A percentile compares a stretch with the other conserved stretches of the same genome.
These are phyloP conservation scores for Euphorbia corollata DNA, from an alignment of 441 rosid genomes.

Conservation along the genomic window DNA sequence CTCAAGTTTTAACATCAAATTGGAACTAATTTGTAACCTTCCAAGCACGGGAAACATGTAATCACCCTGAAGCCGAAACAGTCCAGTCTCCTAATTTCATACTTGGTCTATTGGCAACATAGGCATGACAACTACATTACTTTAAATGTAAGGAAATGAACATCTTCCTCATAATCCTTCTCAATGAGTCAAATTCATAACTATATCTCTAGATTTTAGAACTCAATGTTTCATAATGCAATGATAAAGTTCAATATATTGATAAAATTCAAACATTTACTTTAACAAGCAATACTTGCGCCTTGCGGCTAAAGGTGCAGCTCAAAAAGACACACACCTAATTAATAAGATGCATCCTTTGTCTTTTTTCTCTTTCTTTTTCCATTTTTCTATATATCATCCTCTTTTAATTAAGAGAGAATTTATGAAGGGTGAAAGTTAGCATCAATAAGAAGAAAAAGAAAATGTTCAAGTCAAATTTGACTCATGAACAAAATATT, in stretches of 20 bases:
- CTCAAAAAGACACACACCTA: too few species aligned
- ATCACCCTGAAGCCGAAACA: neutral
- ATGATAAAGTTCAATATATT: neutral
- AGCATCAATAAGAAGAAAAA: too few species aligned
- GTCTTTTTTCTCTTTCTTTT: too few species aligned
- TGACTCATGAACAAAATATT: too few species aligned
- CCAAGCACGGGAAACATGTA: neutral
- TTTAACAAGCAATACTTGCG: neutral
- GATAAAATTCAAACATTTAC: neutral
- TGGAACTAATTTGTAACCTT: too few species aligned
- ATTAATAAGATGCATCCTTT: too few species aligned
- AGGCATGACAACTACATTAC: neutral
- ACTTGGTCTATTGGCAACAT: neutral
- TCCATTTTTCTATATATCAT: too few species aligned
- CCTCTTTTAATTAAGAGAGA: too few species aligned
- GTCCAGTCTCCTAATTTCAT: neutral
- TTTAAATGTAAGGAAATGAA: neutral
- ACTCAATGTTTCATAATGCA: neutral
- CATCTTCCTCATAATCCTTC: neutral
- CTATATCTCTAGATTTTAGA: neutral
- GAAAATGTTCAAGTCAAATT: too few species aligned
- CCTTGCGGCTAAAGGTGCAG: too few species aligned
- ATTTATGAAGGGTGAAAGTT: too few species aligned
- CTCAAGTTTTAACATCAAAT: neutral
- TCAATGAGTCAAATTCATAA: neutral